Evolutionary conservation across 139 green algal species (phyloP).

Genomic region (Nannochloris sp.): DNA sequence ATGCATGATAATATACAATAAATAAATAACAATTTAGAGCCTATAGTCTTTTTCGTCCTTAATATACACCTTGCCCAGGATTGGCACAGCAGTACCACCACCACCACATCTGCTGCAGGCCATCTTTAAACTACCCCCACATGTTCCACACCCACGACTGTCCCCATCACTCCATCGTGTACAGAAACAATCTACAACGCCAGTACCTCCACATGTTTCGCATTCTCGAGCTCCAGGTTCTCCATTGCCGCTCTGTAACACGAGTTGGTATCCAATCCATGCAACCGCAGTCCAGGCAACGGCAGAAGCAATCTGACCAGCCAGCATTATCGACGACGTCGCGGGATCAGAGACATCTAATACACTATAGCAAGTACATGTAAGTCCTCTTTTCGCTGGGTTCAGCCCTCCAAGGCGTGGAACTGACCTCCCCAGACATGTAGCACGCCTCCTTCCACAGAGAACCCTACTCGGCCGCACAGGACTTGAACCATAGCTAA

Average conservation of each 20-base stretch:
- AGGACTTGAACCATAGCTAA: no score
- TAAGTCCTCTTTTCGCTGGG: no score
- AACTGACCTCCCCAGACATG: no score
- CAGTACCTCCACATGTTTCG: slow-evolving; percentile 17
- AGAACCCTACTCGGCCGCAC: no score
- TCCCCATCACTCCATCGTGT: slow-evolving; percentile 23
- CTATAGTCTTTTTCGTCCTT: slow-evolving; percentile 14
- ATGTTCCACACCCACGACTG: slow-evolving; percentile 14
- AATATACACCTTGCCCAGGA: slow-evolving; percentile 16
- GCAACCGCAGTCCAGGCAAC: slow-evolving; percentile 5
- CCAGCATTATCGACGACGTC: neutral
- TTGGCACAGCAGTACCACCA: slow-evolving; percentile 24
- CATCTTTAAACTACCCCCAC: slow-evolving; percentile 14
- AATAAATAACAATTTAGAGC: neutral
- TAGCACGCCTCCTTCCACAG: no score
- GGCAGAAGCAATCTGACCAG: slow-evolving; percentile 2
- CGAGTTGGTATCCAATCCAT: slow-evolving; percentile 1
- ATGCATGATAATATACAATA: neutral
- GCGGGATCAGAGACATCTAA: neutral
- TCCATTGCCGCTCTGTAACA: neutral
- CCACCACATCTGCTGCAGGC: slow-evolving; percentile 18
- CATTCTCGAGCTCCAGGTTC: slow-evolving; percentile 12
- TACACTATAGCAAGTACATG: neutral
- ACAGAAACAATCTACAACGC: slow-evolving; percentile 24
- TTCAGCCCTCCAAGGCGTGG: no score